Percentiles rank a stretch among this genome's conserved stretches.
Conservation (phyloP, 2,329 filamentous ascomycete species). For the Fusarium sp. region DNA sequence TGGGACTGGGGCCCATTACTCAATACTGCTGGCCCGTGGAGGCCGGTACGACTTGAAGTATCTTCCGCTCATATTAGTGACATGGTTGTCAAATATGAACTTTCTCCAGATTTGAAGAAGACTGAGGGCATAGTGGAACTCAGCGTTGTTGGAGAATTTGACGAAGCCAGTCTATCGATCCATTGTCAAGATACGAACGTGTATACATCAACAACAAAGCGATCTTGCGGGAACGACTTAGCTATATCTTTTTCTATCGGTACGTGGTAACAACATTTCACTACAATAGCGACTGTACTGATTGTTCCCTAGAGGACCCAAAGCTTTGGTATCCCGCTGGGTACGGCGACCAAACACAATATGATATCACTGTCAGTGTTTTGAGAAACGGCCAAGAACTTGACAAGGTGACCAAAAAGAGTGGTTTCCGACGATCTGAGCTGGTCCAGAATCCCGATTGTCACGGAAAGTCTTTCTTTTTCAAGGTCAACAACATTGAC, state of each 20-base stretch:
- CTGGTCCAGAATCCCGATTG: background rate
- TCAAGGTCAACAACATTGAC: background rate
- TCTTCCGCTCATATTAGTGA: background rate
- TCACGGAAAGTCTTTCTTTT: conserved; percentile 1
- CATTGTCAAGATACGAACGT: background rate
- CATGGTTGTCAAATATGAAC: background rate
- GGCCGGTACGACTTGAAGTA: background rate
- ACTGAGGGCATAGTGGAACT: background rate
- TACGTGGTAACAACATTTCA: too few species aligned
- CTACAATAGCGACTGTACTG: too few species aligned
- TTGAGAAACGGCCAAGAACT: background rate
- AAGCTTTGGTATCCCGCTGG: conserved; percentile 4
- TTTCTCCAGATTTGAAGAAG: background rate
- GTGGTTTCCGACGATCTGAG: background rate
- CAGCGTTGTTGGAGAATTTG: background rate
- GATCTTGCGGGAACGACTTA: too few species aligned
- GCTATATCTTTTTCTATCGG: too few species aligned
- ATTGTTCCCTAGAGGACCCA: background rate
- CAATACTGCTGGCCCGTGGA: conserved; percentile 6
- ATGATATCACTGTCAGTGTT: background rate
- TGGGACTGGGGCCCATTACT: conserved; percentile 8
- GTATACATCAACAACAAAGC: too few species aligned
- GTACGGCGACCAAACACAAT: conserved; percentile 1
- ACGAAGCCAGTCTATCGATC: background rate
- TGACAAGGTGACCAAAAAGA: background rate